phyloP scores from a whole-genome alignment of 2,329 filamentous ascomycete genomes.

The Botrytis paeoniae region DNA sequence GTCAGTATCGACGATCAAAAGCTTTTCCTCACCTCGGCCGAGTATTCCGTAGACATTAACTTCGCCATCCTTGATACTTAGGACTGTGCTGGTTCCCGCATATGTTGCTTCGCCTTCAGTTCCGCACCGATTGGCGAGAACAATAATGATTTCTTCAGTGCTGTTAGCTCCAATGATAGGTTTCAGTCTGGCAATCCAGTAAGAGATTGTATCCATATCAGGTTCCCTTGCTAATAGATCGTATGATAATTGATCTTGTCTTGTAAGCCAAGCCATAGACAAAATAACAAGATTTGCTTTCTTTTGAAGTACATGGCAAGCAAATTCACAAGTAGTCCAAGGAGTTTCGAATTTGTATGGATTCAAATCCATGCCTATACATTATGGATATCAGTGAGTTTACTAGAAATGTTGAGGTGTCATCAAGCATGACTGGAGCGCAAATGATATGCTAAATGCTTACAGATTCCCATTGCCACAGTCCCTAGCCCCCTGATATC shows the following conservation, averaged over 20 bases:
- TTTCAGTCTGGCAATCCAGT: constrained; percentile 71
- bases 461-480: constrained; percentile 59
- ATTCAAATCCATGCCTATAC: constrained; percentile 57
- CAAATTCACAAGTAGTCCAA: constrained; percentile 49
- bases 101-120: constrained; percentile 64
- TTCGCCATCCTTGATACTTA: constrained; percentile 62
- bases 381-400: not conserved
- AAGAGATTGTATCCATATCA: constrained; percentile 69
- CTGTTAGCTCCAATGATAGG: constrained; percentile 55
- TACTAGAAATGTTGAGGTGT: not conserved
- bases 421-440: constrained; percentile 6
- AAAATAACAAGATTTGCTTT: constrained; percentile 63
- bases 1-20: constrained; percentile 63
- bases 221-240: constrained; percentile 54
- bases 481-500: constrained; percentile 48
- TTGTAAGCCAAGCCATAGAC: constrained; percentile 76
- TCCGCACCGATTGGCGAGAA: constrained; percentile 70
- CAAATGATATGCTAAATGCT: constrained; percentile 32
- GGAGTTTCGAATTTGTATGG: constrained; percentile 52
- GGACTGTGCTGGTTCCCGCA: constrained; percentile 69
- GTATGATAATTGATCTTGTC: constrained; percentile 47
- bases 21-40: constrained; percentile 65
- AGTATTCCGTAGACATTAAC: constrained; percentile 68
- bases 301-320: constrained; percentile 51
- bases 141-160: constrained; percentile 60